Evolutionary conservation across 2,329 filamentous ascomycete genomes (phyloP).

Genomic region (Beauveria rudraprayagi): DNA sequence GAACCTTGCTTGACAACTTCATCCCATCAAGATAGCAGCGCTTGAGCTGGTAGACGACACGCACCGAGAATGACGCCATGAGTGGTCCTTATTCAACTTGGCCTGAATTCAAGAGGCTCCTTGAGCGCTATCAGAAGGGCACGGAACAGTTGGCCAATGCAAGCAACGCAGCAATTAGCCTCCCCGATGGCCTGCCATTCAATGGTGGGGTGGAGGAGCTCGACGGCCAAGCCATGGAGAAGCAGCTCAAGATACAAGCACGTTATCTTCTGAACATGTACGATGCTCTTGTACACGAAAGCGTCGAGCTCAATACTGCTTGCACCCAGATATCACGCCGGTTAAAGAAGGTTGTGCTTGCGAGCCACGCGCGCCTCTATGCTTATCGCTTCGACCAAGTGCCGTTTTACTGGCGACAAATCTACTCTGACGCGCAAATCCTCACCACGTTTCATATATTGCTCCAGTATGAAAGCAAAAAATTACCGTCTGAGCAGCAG

Average conservation of each 20-base stretch:
- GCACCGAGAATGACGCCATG: background rate
- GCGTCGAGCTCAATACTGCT: conserved; percentile 8
- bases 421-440: conserved; percentile 65
- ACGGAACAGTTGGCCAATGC: background rate
- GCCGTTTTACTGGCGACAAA: conserved; percentile 57
- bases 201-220: background rate
- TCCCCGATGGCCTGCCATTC: background rate
- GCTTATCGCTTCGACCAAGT: conserved; percentile 60
- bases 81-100: background rate
- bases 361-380: conserved; percentile 61
- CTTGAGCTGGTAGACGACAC: background rate
- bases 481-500: conserved; percentile 12
- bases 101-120: background rate
- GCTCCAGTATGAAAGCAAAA: conserved; percentile 14
- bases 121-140: background rate
- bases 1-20: background rate
- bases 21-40: background rate
- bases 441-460: conserved; percentile 44
- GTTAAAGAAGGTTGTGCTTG: conserved; percentile 46
- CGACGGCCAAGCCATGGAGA: conserved; percentile 15
- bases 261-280: conserved; percentile 18
- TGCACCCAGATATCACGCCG: conserved; percentile 29
- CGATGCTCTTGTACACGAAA: background rate
- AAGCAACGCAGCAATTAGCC: background rate
- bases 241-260: conserved; percentile 25